A percentile compares a stretch with the other conserved stretches of the same genome.
These are phyloP conservation scores for Quercus ilex DNA, from an alignment of 306 rosid species.

Conservation along the genomic window DNA sequence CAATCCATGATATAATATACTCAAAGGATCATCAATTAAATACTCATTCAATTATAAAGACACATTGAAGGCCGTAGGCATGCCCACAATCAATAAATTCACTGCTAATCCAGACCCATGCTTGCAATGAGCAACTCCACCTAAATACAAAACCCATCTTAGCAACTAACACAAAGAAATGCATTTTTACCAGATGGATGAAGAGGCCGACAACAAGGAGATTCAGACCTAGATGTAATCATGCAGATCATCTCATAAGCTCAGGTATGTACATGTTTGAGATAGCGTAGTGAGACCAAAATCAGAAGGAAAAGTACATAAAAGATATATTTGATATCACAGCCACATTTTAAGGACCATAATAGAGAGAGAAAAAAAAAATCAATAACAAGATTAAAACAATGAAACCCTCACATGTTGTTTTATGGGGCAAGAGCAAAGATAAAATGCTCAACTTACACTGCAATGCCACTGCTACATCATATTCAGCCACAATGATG, in stretches of 20 bases:
- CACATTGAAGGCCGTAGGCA: neutral
- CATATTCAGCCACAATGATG: neutral
- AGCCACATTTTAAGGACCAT: neutral
- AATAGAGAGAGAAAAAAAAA: neutral
- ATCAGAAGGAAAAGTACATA: neutral
- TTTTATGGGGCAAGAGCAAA: neutral
- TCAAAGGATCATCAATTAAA: neutral
- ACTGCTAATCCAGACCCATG: neutral
- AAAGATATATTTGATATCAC: neutral
- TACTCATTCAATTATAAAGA: neutral
- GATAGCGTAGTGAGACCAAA: neutral
- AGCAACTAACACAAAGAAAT: neutral
- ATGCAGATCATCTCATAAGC: neutral
- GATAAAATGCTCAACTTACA: neutral
- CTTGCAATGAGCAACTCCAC: neutral
- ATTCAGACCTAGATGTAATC: neutral
- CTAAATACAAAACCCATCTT: neutral
- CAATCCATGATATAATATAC: neutral
- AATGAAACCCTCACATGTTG: neutral
- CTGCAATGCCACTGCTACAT: neutral
- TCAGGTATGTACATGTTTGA: neutral
- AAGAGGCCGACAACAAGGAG: neutral
- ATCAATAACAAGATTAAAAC: neutral
- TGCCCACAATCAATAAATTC: neutral
- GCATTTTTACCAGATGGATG: neutral